Conservation (phyloP, 2,329 filamentous ascomycete species). For the Scedosporium dehoogii region DNA sequence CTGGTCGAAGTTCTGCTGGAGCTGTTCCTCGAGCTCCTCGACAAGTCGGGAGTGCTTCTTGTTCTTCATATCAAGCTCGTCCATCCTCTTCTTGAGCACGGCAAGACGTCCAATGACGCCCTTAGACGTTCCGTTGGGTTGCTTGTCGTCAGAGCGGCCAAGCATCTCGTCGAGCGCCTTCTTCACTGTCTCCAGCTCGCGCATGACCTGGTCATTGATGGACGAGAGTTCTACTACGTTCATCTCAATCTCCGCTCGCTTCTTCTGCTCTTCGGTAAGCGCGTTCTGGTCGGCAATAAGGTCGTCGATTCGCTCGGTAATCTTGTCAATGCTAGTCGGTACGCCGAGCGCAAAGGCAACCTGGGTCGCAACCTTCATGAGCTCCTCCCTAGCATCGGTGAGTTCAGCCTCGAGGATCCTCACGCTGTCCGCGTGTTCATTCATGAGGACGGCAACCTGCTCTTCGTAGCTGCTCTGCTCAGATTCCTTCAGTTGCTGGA, state of each 20-base stretch:
- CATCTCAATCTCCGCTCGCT: constrained; percentile 40
- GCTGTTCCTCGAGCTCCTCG: constrained; percentile 92
- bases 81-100: constrained; percentile 55
- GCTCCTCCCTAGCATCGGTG: constrained; percentile 53
- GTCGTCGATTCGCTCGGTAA: constrained; percentile 51
- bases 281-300: constrained; percentile 45
- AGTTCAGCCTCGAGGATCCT: constrained; percentile 52
- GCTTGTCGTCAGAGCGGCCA: constrained; percentile 35
- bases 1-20: constrained; percentile 90
- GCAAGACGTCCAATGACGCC: constrained; percentile 11
- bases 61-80: constrained; percentile 56
- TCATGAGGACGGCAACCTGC: constrained; percentile 47
- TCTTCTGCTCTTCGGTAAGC: constrained; percentile 47
- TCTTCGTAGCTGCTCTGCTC: constrained; percentile 47
- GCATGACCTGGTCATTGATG: constrained; percentile 50
- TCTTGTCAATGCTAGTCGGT: constrained; percentile 57
- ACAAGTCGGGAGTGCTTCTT: constrained; percentile 87
- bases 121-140: constrained; percentile 17
- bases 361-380: constrained; percentile 54
- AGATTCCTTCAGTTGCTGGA: constrained; percentile 36
- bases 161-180: constrained; percentile 43
- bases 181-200: constrained; percentile 53
- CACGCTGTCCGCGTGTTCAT: constrained; percentile 48
- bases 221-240: constrained; percentile 44
- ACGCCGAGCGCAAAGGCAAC: constrained; percentile 51